These are phyloP conservation scores for Luzula sylvatica DNA, from an alignment of 176 grass and related monocot genomes.

Conservation along the genomic window DNA sequence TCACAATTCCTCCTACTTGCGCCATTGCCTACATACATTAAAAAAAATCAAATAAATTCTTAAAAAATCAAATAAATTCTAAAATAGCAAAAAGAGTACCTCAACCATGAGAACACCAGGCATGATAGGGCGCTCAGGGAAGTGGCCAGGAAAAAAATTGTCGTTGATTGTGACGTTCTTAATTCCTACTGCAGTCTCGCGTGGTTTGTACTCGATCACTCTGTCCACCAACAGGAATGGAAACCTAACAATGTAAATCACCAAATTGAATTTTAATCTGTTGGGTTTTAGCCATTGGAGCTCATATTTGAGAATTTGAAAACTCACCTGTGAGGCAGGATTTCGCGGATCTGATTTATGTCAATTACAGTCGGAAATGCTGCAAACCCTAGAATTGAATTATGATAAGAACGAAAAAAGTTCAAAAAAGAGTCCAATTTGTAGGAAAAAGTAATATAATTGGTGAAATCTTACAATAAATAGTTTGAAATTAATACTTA, in stretches of 20 bases:
- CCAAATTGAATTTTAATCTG: neutral
- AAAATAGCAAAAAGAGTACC: constrained; percentile 3
- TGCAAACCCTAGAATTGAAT: constrained; percentile 24
- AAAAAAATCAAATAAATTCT: neutral
- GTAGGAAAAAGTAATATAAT: neutral
- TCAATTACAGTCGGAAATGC: constrained; percentile 41
- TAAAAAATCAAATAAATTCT: neutral
- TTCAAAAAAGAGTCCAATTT: constrained; percentile 7
- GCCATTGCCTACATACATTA: constrained; percentile 82
- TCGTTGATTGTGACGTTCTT: constrained; percentile 98
- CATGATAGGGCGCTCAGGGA: constrained; percentile 69
- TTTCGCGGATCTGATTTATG: constrained; percentile 42
- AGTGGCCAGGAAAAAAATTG: constrained; percentile 77
- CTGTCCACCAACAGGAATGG: constrained; percentile 89
- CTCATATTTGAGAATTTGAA: neutral
- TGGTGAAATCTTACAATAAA: neutral
- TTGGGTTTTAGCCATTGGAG: neutral
- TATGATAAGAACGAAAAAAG: neutral
- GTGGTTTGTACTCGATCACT: constrained; percentile 75
- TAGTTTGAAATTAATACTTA: constrained; percentile 7
- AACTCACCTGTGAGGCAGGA: constrained; percentile 42
- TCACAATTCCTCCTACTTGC: constrained; percentile 82
- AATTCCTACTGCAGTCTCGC: constrained; percentile 35
- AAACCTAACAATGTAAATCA: constrained; percentile 25
- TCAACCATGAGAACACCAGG: constrained; percentile 64